Conservation (phyloP, 495 filamentous ascomycete genomes). For the Hyphodiscus hymeniophilus region DNA sequence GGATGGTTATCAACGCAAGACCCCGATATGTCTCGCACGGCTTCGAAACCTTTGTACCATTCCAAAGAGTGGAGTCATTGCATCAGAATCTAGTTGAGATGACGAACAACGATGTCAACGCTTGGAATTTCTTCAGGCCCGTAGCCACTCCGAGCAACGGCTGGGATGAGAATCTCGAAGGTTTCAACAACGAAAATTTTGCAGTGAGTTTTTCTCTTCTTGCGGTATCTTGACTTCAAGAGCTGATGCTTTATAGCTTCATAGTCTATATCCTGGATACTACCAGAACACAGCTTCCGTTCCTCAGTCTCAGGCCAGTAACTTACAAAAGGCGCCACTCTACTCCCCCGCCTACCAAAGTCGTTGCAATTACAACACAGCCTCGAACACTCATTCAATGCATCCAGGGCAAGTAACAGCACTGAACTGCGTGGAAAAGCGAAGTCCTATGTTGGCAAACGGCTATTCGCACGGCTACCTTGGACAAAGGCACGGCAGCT, state of each 20-base stretch:
- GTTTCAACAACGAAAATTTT: slow-evolving; percentile 16
- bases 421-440: slow-evolving; percentile 9
- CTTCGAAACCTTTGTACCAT: slow-evolving; percentile 21
- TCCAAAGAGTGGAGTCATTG: slow-evolving; percentile 13
- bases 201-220: slow-evolving; percentile 3
- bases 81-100: slow-evolving; percentile 23
- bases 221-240: neutral
- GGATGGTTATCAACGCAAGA: slow-evolving; percentile 24
- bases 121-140: slow-evolving; percentile 21
- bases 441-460: slow-evolving; percentile 12
- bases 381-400: neutral
- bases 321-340: slow-evolving; percentile 2
- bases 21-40: slow-evolving; percentile 23
- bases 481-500: slow-evolving; percentile 11
- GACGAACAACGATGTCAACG: slow-evolving; percentile 23
- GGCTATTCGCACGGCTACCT: slow-evolving; percentile 14
- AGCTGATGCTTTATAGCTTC: slow-evolving; percentile 3
- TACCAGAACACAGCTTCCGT: slow-evolving; percentile 8
- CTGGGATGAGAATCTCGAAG: slow-evolving; percentile 17
- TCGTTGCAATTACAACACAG: slow-evolving; percentile 6
- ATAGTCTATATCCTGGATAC: slow-evolving; percentile 13
- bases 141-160: slow-evolving; percentile 8
- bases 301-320: neutral
- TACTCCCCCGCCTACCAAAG: slow-evolving; percentile 7
- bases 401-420: slow-evolving; percentile 3